Conservation (phyloP, 1,284 basidiomycete genomes). For the Kwoniella shivajii region DNA sequence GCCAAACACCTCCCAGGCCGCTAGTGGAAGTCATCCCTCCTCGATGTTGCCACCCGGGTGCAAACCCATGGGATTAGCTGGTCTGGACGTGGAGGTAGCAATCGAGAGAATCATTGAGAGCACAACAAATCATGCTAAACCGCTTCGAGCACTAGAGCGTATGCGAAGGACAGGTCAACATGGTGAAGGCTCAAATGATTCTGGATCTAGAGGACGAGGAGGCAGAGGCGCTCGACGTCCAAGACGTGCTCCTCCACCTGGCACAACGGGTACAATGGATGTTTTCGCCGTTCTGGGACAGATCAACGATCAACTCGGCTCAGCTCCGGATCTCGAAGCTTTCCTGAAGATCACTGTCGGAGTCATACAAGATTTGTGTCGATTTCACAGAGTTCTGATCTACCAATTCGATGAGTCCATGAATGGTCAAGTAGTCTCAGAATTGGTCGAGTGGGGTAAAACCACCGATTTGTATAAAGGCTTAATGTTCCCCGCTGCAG, state of each 20-base stretch:
- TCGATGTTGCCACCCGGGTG: slow-evolving; percentile 5
- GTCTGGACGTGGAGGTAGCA: slow-evolving; percentile 53
- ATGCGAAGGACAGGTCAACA: slow-evolving; percentile 60
- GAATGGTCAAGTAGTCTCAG: slow-evolving; percentile 73
- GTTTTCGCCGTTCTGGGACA: slow-evolving; percentile 78
- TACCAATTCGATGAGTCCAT: slow-evolving; percentile 65
- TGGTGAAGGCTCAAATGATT: slow-evolving; percentile 10
- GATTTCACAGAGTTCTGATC: slow-evolving; percentile 84
- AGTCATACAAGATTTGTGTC: slow-evolving; percentile 77
- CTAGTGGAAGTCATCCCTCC: slow-evolving; percentile 8
- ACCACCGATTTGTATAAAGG: slow-evolving; percentile 74
- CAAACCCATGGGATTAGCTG: slow-evolving; percentile 44
- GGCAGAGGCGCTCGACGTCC: slow-evolving; percentile 13
- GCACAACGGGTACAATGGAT: slow-evolving; percentile 66
- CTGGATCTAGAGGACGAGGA: slow-evolving; percentile 14
- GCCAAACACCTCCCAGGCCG: slow-evolving; percentile 5
- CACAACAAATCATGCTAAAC: slow-evolving; percentile 72
- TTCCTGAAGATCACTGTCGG: slow-evolving; percentile 80
- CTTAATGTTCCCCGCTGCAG: slow-evolving; percentile 61
- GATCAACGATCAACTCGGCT: slow-evolving; percentile 80
- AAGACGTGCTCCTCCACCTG: slow-evolving; percentile 7
- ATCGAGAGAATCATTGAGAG: slow-evolving; percentile 71
- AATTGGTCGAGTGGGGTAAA: slow-evolving; percentile 79
- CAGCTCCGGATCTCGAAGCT: slow-evolving; percentile 67
- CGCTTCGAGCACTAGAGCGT: slow-evolving; percentile 72